Evolutionary conservation across 2,329 filamentous ascomycete species (phyloP), one percentile per base, ranked within the genome.

Genomic region (Exophiala sp.): DNA sequence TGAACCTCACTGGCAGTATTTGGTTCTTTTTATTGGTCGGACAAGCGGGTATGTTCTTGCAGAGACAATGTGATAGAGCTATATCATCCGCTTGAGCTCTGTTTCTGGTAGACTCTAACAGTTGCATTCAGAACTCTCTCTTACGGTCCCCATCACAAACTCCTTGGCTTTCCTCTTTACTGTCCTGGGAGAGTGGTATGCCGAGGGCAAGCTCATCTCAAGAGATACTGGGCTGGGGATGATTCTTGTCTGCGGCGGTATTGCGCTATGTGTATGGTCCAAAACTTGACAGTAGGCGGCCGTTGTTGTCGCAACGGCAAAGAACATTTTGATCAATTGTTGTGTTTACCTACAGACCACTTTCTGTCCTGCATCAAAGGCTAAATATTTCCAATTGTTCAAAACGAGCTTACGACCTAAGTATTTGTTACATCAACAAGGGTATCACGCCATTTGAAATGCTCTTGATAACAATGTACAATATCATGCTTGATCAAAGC

Each of bases 21-120:
- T 97, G 92, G 92, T 97, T 97, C 73, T 97, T 97, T 65, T 72
- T 97, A 62, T 76, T 97, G 61, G 92, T 97, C 72, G 92, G 92
- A 5, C 84, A 94, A 70, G 91, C 91, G 65, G 91, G 91, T 95
- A 72, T 64, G 87, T 80, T 55, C 61, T 54, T 38, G 3, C 21
- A 50, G 35, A 29, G 24, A 4, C 24, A 29, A 5, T 29, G 7
- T 29, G 24, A 29, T 3, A 4, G 24, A 8, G 24, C 24, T 29
- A 4, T 29, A 4, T 29, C 24, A 2, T 29, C 24, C 1, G 24
- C 24, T 1, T 4, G 24, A 29, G 24, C 24, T 29, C 24, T 29
- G 7, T 29, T 2, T 5, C 4, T 29, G 24, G 3, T 29, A 5
- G 24, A 29, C 5, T 29, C 24, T 29, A 8, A 29, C 24, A 8